Base-by-base conservation (phyloP, 2,329 filamentous ascomycete genomes). In the Trichoderma simmonsii region DNA sequence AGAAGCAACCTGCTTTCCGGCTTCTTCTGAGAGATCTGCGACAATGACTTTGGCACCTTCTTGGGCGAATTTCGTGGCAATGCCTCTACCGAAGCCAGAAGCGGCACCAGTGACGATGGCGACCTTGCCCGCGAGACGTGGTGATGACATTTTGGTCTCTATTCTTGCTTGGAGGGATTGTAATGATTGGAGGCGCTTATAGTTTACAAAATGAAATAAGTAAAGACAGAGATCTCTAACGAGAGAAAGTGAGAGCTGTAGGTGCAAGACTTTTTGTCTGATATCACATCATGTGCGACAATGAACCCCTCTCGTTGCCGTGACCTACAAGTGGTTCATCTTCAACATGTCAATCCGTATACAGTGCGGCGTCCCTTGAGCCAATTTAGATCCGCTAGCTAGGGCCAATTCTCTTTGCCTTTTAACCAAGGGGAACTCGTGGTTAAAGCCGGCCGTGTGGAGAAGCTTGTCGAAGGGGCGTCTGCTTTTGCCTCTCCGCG, bases 1-100 rank as follows among this genome's bases (percentile, higher is more conserved):
- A 21, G 71, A 51, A 0, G 87, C 87, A 1, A 85, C 83, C 5
- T 82, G 79, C 71, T 83, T 79, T 2, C 89, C 89, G 0, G 85
- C 85, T 5, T 84, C 80, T 18, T 85, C 80, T 34, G 88, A 87
- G 72, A 92, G 83, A 78, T 92, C 90, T 2, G 87, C 87, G 68
- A 92, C 86, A 65, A 92, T 79, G 39, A 92, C 89, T 73, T 85
- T 85, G 64, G 85, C 86, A 51, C 90, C 90, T 80, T 92, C 89
- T 28, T 84, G 78, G 6, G 85, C 83, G 78, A 91, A 91, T 70
- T 87, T 87, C 70, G 85, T 81, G 0, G 86, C 86, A 67, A 91
- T 91, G 39, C 86, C 89, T 71, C 86, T 87, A 70, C 90, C 90
- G 75, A 92, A 92, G 2, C 90, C 90, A 12, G 87, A 88, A 3